phyloP scores from a whole-genome alignment of 2,329 filamentous ascomycete genomes.

The Zarea fungicola region DNA sequence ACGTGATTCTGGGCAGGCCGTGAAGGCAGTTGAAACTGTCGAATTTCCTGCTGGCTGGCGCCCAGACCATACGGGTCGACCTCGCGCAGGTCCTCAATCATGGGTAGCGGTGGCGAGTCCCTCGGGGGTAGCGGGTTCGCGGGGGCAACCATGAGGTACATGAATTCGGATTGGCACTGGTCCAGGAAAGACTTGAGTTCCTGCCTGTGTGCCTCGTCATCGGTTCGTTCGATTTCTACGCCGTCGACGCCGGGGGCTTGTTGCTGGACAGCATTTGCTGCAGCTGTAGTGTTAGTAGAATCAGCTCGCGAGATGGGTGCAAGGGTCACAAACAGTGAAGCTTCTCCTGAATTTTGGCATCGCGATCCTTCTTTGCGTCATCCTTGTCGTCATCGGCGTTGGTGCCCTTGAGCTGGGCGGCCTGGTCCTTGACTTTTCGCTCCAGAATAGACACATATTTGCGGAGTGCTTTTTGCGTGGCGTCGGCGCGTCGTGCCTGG shows the following conservation, averaged over 20 bases:
- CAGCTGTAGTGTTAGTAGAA: conserved; percentile 6
- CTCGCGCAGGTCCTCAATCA: conserved; percentile 56
- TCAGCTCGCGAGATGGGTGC: background rate
- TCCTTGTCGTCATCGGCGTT: conserved; percentile 32
- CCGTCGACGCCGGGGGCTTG: conserved; percentile 40
- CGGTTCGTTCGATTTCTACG: conserved; percentile 41
- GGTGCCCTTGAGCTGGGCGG: conserved; percentile 58
- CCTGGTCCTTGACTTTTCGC: conserved; percentile 78
- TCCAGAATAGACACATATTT: conserved; percentile 90
- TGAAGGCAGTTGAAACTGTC: conserved; percentile 34
- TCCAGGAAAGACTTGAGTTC: conserved; percentile 58
- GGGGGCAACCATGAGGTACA: conserved; percentile 62
- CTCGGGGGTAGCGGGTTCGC: conserved; percentile 61
- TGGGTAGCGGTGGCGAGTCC: conserved; percentile 53
- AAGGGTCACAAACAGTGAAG: conserved; percentile 41
- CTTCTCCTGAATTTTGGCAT: conserved; percentile 51
- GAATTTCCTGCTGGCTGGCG: conserved; percentile 33
- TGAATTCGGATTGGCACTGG: conserved; percentile 60
- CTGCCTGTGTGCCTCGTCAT: conserved; percentile 46
- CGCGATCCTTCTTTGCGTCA: conserved; percentile 45
- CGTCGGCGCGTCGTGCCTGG: conserved; percentile 78
- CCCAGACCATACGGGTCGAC: conserved; percentile 48
- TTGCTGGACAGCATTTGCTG: conserved; percentile 40
- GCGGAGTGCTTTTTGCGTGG: conserved; percentile 80
- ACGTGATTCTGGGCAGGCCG: conserved; percentile 51